phyloP scores from a whole-genome alignment of 2,329 filamentous ascomycete genomes.

The Blumeria graminis region DNA sequence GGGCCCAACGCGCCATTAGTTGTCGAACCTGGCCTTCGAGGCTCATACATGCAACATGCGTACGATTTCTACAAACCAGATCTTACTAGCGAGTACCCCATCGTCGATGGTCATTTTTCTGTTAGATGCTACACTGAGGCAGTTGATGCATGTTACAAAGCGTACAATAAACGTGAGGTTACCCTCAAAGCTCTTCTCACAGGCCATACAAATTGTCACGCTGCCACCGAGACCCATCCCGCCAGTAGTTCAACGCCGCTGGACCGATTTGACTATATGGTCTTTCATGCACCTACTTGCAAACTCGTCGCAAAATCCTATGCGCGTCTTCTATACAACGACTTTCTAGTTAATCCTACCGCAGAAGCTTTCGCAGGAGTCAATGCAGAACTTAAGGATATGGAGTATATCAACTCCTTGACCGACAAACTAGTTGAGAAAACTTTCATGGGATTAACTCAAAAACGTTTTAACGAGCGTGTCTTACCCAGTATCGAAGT shows the following conservation, averaged over 20 bases:
- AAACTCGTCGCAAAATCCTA: constrained; percentile 74
- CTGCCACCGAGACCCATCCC: constrained; percentile 19
- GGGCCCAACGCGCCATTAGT: constrained; percentile 57
- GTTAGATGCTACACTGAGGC: constrained; percentile 62
- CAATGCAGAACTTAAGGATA: constrained; percentile 48
- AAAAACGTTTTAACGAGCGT: constrained; percentile 64
- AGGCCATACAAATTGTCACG: constrained; percentile 28
- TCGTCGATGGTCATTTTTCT: constrained; percentile 67
- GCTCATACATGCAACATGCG: constrained; percentile 58
- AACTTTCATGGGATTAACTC: constrained; percentile 61
- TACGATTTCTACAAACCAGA: constrained; percentile 88
- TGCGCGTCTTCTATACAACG: constrained; percentile 63
- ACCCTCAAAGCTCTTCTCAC: constrained; percentile 26
- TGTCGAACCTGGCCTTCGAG: constrained; percentile 55
- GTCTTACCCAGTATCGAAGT: constrained; percentile 51
- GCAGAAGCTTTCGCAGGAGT: constrained; percentile 48
- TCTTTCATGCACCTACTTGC: constrained; percentile 70
- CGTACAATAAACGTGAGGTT: constrained; percentile 52
- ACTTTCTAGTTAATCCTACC: constrained; percentile 50
- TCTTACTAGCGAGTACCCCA: constrained; percentile 65
- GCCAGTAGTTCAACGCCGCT: constrained; percentile 24
- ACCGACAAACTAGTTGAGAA: constrained; percentile 68
- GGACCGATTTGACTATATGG: constrained; percentile 63
- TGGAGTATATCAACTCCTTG: constrained; percentile 58
- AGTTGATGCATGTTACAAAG: constrained; percentile 58